These are phyloP conservation scores for Phlebiopsis flavidoalba DNA, from an alignment of 768 basidiomycete species.

Conservation along the genomic window DNA sequence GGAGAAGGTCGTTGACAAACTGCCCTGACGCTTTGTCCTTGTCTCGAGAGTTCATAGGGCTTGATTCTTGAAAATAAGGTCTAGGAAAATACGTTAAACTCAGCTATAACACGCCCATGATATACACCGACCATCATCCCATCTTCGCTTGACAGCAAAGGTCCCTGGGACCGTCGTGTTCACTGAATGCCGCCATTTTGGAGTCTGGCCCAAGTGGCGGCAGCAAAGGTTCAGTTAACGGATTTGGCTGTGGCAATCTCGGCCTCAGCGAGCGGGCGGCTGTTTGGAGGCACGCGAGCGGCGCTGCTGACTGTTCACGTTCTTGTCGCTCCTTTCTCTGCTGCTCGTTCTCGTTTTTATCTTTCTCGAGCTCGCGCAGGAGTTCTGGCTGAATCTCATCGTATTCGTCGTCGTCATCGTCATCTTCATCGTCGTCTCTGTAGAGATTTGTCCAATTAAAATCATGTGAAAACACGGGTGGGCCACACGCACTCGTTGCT, in stretches of 20 bases:
- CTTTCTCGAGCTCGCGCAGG: constrained; percentile 95
- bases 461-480: background rate
- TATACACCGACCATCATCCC: constrained; percentile 79
- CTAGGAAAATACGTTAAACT: constrained; percentile 30
- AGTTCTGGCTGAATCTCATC: constrained; percentile 94
- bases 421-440: constrained; percentile 33
- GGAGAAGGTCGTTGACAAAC: constrained; percentile 92
- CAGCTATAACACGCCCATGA: background rate
- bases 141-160: constrained; percentile 88
- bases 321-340: constrained; percentile 86
- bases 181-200: constrained; percentile 57
- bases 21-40: constrained; percentile 60
- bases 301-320: constrained; percentile 62
- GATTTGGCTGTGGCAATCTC: constrained; percentile 87
- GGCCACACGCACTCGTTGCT: constrained; percentile 40
- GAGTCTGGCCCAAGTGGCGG: constrained; percentile 79
- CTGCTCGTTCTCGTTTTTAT: constrained; percentile 93
- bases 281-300: no score
- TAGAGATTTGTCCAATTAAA: background rate
- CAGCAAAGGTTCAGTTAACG: constrained; percentile 86
- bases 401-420: constrained; percentile 68
- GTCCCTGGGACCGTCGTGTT: constrained; percentile 75
- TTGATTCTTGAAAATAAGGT: constrained; percentile 98
- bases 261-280: constrained; percentile 64
- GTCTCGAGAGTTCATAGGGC: constrained; percentile 63